phyloP scores from a whole-genome alignment of 1,284 basidiomycete genomes.

The Trametes pubescens region DNA sequence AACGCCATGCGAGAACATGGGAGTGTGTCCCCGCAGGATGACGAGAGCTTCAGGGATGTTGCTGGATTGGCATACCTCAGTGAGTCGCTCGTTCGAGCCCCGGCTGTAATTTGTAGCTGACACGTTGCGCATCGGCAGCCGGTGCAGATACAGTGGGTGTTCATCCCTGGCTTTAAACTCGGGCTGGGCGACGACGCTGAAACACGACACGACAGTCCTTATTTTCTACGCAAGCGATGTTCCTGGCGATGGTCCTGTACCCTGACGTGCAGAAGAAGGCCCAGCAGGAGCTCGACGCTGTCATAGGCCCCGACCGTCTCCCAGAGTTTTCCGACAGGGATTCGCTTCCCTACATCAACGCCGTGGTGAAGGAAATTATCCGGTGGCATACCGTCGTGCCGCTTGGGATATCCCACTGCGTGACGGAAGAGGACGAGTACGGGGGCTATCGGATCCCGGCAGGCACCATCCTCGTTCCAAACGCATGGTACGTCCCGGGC shows the following conservation, averaged over 20 bases:
- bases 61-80: constrained; percentile 14
- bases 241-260: constrained; percentile 37
- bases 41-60: constrained; percentile 12
- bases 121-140: background rate
- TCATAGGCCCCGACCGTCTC: constrained; percentile 24
- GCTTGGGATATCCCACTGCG: constrained; percentile 24
- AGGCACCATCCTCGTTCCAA: constrained; percentile 20
- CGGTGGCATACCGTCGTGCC: constrained; percentile 22
- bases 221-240: constrained; percentile 33
- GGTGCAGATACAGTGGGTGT: constrained; percentile 11
- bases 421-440: constrained; percentile 27
- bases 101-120: too few relatives aligned
- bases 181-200: too few relatives aligned
- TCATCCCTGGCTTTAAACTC: too few relatives aligned
- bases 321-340: constrained; percentile 27
- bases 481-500: constrained; percentile 20
- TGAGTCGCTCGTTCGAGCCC: background rate
- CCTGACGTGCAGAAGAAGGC: constrained; percentile 35
- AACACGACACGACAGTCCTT: constrained; percentile 28
- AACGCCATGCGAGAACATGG: background rate
- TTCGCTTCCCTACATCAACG: constrained; percentile 25
- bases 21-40: background rate
- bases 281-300: constrained; percentile 25
- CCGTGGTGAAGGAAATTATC: constrained; percentile 24
- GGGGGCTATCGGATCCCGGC: constrained; percentile 30